Conservation (phyloP, 768 basidiomycete genomes). For the Leccinum broughii region DNA sequence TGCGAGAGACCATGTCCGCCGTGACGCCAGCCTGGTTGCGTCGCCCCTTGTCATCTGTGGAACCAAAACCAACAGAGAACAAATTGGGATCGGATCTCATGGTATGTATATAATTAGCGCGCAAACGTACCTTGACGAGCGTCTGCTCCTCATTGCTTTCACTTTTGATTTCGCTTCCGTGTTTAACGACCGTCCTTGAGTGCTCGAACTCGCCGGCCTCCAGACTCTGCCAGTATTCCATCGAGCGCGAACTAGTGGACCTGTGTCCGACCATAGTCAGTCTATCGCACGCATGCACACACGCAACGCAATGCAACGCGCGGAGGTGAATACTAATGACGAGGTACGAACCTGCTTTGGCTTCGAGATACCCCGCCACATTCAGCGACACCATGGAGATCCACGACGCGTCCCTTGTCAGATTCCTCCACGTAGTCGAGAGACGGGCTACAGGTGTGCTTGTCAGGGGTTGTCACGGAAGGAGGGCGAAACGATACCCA, state of each 20-base stretch:
- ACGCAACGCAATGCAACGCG: no score
- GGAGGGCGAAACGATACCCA: background rate
- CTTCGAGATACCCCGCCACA: background rate
- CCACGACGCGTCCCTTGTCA: background rate
- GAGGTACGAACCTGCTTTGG: conserved; percentile 10
- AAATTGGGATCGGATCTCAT: background rate
- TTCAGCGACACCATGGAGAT: conserved; percentile 10
- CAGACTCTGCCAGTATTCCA: background rate
- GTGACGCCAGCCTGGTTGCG: background rate
- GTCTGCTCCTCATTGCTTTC: background rate
- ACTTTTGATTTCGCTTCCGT: no score
- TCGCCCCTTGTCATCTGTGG: conserved; percentile 5
- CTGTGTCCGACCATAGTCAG: conserved; percentile 1
- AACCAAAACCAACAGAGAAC: background rate
- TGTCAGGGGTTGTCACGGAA: background rate
- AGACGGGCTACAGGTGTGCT: conserved; percentile 8
- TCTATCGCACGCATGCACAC: background rate
- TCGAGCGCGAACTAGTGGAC: background rate
- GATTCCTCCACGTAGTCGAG: conserved; percentile 4
- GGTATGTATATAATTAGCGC: background rate
- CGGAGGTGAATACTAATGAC: background rate
- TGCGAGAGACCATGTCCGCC: background rate
- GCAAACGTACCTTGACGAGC: conserved; percentile 9
- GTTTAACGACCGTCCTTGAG: background rate
- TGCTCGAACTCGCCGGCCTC: background rate